Evolutionary conservation across 179 eudicot genomes (phyloP).

Genomic region (Spergularia azorica): DNA sequence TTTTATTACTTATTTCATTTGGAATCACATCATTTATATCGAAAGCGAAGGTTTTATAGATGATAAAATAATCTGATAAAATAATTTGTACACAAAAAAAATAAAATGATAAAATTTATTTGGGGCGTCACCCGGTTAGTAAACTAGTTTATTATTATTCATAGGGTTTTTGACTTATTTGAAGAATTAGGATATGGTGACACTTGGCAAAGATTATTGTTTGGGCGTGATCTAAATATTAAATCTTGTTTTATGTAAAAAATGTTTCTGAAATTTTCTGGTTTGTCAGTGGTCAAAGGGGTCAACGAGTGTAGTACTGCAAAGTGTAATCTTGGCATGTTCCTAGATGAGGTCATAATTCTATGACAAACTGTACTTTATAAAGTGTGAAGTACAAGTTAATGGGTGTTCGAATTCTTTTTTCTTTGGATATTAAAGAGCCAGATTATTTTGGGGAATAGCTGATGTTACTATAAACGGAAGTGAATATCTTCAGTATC

Average conservation of each 20-base stretch:
- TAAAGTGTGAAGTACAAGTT: constrained; percentile 11
- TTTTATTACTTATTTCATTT: too few species aligned
- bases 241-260: constrained; percentile 2
- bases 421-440: neutral
- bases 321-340: constrained; percentile 5
- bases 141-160: neutral
- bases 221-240: neutral
- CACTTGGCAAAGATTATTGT: constrained; percentile 26
- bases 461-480: constrained; percentile 13
- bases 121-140: neutral
- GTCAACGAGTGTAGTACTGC: constrained; percentile 12
- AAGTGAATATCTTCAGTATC: constrained; percentile 8
- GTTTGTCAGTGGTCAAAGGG: constrained; percentile 6
- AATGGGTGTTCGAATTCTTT: neutral
- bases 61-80: too few species aligned
- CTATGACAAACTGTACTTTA: constrained; percentile 7
- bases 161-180: neutral
- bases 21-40: too few species aligned
- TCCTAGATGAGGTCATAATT: constrained; percentile 4
- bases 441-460: neutral
- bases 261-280: neutral
- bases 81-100: neutral
- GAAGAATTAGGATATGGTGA: neutral
- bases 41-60: too few species aligned
- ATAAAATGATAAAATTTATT: neutral